These are phyloP conservation scores for Colletotrichum tropicicola DNA, from an alignment of 2,329 filamentous ascomycete genomes.

Conservation along the genomic window DNA sequence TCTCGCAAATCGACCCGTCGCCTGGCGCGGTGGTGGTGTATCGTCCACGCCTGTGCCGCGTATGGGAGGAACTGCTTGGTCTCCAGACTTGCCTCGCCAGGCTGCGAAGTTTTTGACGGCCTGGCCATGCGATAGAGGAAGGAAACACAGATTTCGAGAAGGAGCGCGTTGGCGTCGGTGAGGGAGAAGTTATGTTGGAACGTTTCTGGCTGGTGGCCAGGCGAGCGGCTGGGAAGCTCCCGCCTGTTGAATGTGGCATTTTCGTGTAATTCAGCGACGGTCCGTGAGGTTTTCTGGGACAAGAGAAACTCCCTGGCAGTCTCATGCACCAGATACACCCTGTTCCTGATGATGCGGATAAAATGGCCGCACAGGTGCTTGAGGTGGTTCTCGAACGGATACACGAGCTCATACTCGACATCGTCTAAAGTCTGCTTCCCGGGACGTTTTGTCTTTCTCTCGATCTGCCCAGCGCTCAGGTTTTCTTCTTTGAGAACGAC, in stretches of 20 bases:
- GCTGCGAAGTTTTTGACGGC: neutral
- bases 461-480: neutral
- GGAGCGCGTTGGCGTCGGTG: neutral
- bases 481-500: neutral
- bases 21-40: neutral
- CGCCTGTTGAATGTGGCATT: neutral
- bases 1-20: neutral
- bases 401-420: conserved; percentile 29
- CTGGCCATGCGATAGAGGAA: neutral
- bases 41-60: neutral
- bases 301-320: conserved; percentile 36
- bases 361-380: conserved; percentile 32
- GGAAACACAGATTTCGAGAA: neutral
- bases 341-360: conserved; percentile 29
- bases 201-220: neutral
- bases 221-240: no score
- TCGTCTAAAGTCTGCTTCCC: conserved; percentile 13
- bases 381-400: conserved; percentile 30
- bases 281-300: neutral
- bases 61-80: neutral
- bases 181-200: conserved; percentile 2
- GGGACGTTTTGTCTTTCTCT: neutral
- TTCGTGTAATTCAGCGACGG: neutral
- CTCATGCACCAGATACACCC: conserved; percentile 34
- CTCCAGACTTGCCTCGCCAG: neutral